phyloP scores from a whole-genome alignment of 306 rosid genomes.

The Aeschynomene evenia region DNA sequence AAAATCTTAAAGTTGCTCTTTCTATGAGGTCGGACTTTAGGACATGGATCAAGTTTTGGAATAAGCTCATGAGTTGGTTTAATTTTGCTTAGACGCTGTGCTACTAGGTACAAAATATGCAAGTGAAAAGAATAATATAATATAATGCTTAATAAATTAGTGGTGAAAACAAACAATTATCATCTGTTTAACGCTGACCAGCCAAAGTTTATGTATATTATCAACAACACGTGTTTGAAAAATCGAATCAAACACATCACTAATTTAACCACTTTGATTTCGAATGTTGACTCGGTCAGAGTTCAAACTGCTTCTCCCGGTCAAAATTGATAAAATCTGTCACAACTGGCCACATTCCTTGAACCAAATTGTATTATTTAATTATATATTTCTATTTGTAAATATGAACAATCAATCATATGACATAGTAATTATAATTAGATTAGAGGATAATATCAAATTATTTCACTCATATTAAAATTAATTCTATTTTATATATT shows the following conservation, averaged over 20 bases:
- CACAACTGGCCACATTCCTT: neutral
- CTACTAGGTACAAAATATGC: conserved; percentile 9
- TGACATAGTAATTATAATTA: too few species aligned
- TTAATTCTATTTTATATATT: too few species aligned
- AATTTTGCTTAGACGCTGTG: neutral
- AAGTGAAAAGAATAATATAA: conserved; percentile 9
- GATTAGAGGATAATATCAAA: too few species aligned
- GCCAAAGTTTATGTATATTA: neutral
- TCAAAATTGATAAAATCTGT: neutral
- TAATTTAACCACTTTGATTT: neutral
- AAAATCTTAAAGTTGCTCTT: too few species aligned
- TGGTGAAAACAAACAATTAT: neutral
- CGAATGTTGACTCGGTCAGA: neutral
- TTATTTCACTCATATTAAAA: too few species aligned
- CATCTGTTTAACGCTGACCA: conserved; percentile 23
- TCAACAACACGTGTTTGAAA: conserved; percentile 1
- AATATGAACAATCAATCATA: too few species aligned
- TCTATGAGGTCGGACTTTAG: too few species aligned
- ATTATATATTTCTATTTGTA: too few species aligned
- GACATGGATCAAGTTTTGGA: too few species aligned
- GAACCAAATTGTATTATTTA: neutral
- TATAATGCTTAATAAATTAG: too few species aligned
- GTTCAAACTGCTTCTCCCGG: neutral
- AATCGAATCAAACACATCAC: neutral
- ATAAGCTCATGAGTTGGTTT: too few species aligned